These are phyloP conservation scores for Ceratobasidium sp. DNA, from an alignment of 1,284 basidiomycete genomes.

Conservation along the genomic window DNA sequence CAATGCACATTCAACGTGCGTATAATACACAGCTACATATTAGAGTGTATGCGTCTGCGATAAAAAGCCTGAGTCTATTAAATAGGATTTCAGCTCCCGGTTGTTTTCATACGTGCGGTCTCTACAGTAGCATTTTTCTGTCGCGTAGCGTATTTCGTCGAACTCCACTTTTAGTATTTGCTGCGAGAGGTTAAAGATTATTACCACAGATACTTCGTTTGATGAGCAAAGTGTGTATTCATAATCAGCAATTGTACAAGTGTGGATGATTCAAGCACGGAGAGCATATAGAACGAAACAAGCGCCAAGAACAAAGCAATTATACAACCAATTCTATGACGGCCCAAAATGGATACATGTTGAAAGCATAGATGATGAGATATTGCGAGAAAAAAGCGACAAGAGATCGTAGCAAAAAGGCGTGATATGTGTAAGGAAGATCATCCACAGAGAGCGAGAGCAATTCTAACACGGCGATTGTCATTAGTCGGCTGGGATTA, in stretches of 20 bases:
- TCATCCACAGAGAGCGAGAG: conserved; percentile 22
- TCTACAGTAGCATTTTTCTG: no score
- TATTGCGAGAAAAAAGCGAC: background rate
- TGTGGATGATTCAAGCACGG: background rate
- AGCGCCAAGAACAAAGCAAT: background rate
- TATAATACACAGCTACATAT: background rate
- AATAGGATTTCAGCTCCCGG: no score
- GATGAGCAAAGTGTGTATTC: background rate
- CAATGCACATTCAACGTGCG: background rate
- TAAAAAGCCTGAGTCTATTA: no score
- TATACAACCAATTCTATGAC: background rate
- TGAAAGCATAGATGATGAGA: conserved; percentile 17
- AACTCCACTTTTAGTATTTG: no score
- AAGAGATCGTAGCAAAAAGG: conserved; percentile 11
- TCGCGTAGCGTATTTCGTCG: no score
- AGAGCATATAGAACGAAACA: background rate
- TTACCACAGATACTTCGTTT: background rate
- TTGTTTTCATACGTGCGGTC: no score
- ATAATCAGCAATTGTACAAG: conserved; percentile 13
- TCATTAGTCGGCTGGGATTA: background rate
- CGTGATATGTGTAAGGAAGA: background rate
- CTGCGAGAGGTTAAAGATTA: background rate
- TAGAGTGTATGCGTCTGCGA: no score
- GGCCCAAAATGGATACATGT: conserved; percentile 6
- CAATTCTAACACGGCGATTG: background rate